phyloP scores from a whole-genome alignment of 2,329 filamentous ascomycete species.

The Amesomyces nigricolor region DNA sequence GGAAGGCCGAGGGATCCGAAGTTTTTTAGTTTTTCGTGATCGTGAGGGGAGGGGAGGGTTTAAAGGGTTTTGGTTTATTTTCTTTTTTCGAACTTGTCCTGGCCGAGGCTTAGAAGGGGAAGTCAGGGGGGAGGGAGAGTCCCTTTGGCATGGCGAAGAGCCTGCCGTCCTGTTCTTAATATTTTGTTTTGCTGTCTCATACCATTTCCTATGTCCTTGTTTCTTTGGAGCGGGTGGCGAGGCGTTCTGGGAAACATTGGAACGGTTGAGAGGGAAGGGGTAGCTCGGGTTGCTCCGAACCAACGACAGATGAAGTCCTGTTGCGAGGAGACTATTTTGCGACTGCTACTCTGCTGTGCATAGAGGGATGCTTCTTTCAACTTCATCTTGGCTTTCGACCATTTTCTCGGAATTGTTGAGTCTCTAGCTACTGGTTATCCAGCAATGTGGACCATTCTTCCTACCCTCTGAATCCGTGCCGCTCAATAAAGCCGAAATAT shows the following conservation, averaged over 20 bases:
- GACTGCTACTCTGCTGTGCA: too few species aligned
- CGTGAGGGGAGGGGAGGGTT: neutral
- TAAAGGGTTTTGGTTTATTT: neutral
- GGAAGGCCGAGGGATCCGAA: slow-evolving; percentile 86
- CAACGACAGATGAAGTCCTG: too few species aligned
- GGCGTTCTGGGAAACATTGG: slow-evolving; percentile 6
- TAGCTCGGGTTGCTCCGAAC: too few species aligned
- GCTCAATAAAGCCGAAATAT: too few species aligned
- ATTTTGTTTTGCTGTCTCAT: neutral
- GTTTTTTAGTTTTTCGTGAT: slow-evolving; percentile 83
- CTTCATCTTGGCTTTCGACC: neutral
- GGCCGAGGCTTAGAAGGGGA: neutral
- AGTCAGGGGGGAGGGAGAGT: neutral
- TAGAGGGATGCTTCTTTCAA: too few species aligned
- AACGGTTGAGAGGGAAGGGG: neutral
- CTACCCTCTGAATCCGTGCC: too few species aligned
- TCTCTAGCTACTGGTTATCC: too few species aligned
- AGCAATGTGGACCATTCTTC: too few species aligned
- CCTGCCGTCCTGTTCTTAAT: slow-evolving; percentile 5
- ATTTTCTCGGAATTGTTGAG: too few species aligned
- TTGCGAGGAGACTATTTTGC: too few species aligned
- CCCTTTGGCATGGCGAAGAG: neutral
- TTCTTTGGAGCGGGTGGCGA: slow-evolving; percentile 2
- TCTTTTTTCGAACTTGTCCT: neutral
- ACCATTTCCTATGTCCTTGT: slow-evolving; percentile 3